phyloP scores from a whole-genome alignment of 2,329 filamentous ascomycete species.

The Emmonsia crescens region DNA sequence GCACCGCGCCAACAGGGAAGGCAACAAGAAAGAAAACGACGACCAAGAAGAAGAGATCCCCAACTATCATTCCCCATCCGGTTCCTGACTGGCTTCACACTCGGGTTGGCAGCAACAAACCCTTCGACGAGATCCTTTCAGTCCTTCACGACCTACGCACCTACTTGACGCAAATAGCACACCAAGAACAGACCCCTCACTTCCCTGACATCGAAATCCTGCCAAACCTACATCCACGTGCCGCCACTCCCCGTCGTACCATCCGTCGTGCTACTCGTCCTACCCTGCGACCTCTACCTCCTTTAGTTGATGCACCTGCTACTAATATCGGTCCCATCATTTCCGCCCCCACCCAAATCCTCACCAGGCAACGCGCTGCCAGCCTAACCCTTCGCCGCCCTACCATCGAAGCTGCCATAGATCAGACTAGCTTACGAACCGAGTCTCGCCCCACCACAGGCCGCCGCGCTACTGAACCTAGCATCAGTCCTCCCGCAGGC shows the following conservation, averaged over 20 bases:
- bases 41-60: slow-evolving; percentile 13
- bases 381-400: not conserved
- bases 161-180: slow-evolving; percentile 15
- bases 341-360: not conserved
- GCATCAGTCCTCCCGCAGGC: not conserved
- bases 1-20: not conserved
- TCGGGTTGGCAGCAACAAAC: slow-evolving; percentile 17
- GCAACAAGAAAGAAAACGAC: not conserved
- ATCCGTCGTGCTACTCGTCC: not conserved
- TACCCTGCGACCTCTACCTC: not conserved
- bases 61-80: slow-evolving; percentile 20
- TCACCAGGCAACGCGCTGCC: not conserved
- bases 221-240: slow-evolving; percentile 20
- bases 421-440: not conserved
- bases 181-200: slow-evolving; percentile 10
- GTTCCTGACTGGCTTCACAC: slow-evolving; percentile 25
- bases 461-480: not conserved
- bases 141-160: slow-evolving; percentile 18
- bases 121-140: slow-evolving; percentile 21
- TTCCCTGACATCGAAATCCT: slow-evolving; percentile 34
- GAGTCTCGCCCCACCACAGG: not conserved
- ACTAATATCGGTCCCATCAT: not conserved
- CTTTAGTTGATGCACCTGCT: not conserved
- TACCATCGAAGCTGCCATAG: not conserved
- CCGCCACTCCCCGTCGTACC: not conserved